Conservation (phyloP, 257 asterid species). For the Vinca minor region DNA sequence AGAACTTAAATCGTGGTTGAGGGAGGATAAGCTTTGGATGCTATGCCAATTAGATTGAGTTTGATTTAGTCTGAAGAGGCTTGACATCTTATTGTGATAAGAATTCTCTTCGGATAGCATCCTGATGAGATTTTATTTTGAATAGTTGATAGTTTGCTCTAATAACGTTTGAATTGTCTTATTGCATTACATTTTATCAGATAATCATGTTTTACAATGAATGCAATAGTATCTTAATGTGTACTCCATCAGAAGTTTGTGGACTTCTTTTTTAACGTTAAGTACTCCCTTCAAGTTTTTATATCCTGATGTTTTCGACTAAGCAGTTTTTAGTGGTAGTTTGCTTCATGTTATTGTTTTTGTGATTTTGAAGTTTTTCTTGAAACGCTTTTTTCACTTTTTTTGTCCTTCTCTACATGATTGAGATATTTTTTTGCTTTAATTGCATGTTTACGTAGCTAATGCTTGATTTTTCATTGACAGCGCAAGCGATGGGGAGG, state of each 20-base stretch:
- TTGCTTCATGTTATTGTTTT: background rate
- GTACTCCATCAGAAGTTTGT: no score
- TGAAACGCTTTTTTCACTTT: background rate
- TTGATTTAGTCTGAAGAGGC: background rate
- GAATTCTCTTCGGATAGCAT: no score
- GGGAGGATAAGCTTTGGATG: background rate
- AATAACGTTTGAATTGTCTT: no score
- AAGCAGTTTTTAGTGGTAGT: background rate
- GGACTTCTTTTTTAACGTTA: background rate
- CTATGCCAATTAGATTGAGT: background rate
- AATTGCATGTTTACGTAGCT: slow-evolving; percentile 5
- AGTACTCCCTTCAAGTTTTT: background rate
- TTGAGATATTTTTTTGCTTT: background rate
- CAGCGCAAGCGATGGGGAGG: slow-evolving; percentile 86
- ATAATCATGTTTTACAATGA: no score
- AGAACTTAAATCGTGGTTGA: background rate
- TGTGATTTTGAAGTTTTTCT: background rate
- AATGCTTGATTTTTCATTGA: slow-evolving; percentile 21
- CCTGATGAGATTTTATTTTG: no score
- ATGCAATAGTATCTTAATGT: no score
- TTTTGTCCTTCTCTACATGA: background rate
- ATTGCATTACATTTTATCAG: no score
- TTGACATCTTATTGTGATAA: no score
- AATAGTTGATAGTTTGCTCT: no score
- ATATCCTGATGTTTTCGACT: background rate